These are phyloP conservation scores for Aegilops tauschii DNA, from an alignment of 176 grass and related monocot species.

Conservation along the genomic window DNA sequence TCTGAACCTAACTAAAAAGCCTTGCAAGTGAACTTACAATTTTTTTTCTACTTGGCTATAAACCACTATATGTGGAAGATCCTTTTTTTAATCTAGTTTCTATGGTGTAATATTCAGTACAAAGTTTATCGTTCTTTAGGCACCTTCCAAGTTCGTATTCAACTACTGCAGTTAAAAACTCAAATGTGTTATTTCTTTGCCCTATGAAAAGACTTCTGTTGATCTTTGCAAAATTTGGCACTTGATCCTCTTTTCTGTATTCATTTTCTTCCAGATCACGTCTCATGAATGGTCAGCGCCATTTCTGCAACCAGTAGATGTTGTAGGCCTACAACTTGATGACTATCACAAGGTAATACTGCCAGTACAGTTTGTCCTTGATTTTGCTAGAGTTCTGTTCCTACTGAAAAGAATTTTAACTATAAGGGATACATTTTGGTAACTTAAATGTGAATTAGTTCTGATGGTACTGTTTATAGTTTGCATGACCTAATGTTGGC, in stretches of 20 bases:
- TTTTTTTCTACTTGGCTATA: neutral
- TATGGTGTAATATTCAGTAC: neutral
- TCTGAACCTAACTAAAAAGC: neutral
- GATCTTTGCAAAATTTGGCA: neutral
- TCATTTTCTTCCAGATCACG: slow-evolving; percentile 59
- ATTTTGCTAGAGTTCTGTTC: neutral
- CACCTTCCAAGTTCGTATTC: neutral
- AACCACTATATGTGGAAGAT: neutral
- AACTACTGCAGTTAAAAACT: too few species aligned
- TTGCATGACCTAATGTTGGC: neutral
- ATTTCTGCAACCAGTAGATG: slow-evolving; percentile 85
- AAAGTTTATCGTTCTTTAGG: neutral
- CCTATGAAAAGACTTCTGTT: neutral
- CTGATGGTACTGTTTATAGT: neutral
- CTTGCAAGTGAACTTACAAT: neutral
- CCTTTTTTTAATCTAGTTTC: slow-evolving; percentile 8
- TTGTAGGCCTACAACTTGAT: slow-evolving; percentile 57
- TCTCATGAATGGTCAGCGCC: slow-evolving; percentile 60
- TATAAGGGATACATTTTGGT: slow-evolving; percentile 9
- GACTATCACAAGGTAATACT: slow-evolving; percentile 79
- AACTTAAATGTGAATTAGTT: slow-evolving; percentile 3
- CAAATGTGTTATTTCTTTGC: too few species aligned
- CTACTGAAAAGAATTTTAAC: neutral
- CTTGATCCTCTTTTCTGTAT: slow-evolving; percentile 26
- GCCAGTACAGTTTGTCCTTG: neutral